A percentile compares a stretch with the other conserved stretches of the same genome.
These are phyloP conservation scores for Zizania latifolia DNA, from an alignment of 176 grass and related monocot species.

Conservation along the genomic window DNA sequence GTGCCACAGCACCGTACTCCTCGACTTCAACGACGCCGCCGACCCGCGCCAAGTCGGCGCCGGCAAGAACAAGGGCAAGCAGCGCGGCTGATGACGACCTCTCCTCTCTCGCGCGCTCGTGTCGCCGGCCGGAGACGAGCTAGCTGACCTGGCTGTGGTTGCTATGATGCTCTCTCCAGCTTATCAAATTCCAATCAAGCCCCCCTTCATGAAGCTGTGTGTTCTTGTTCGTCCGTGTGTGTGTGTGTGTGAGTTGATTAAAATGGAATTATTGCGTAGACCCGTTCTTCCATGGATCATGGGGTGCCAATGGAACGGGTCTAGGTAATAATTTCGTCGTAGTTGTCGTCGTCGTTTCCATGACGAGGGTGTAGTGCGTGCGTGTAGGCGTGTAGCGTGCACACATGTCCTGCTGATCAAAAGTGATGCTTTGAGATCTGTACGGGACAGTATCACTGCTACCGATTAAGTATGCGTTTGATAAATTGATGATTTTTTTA, in stretches of 20 bases:
- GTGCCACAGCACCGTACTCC: conserved; percentile 83
- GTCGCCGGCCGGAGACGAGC: not conserved
- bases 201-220: no score
- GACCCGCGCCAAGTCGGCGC: conserved; percentile 13
- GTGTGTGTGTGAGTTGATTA: conserved; percentile 17
- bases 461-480: conserved; percentile 45
- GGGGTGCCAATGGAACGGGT: conserved; percentile 59
- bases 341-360: not conserved
- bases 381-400: not conserved
- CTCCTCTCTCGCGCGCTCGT: not conserved
- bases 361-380: not conserved
- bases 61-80: conserved; percentile 37
- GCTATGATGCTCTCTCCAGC: not conserved
- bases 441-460: conserved; percentile 22
- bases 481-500: no score
- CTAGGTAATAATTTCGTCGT: conserved; percentile 60
- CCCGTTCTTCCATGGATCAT: conserved; percentile 47
- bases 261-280: conserved; percentile 59
- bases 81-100: conserved; percentile 34
- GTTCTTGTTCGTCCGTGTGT: not conserved
- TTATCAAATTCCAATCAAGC: not conserved
- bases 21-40: conserved; percentile 60
- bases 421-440: not conserved
- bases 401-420: not conserved
- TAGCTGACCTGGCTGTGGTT: not conserved